These are phyloP conservation scores for Mucor plumbeus DNA, from an alignment of 371 early-diverging fungal species.

Conservation along the genomic window DNA sequence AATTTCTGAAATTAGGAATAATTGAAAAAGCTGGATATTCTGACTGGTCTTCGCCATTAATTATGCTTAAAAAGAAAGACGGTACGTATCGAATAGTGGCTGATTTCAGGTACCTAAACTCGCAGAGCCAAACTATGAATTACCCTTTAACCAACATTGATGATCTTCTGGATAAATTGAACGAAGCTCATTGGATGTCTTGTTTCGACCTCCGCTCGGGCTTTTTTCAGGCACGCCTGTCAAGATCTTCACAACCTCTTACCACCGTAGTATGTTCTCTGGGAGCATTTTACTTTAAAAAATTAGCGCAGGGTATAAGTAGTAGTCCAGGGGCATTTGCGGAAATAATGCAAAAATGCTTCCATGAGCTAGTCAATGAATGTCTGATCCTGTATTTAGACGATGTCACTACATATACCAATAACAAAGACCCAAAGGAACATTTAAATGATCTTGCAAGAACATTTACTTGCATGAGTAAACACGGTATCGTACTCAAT, in stretches of 20 bases:
- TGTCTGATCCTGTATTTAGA: slow-evolving; percentile 10
- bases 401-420: neutral
- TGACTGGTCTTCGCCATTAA: slow-evolving; percentile 1
- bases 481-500: neutral
- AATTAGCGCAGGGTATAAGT: slow-evolving; percentile 41
- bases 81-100: neutral
- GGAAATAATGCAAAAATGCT: slow-evolving; percentile 40
- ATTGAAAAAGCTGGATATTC: slow-evolving; percentile 14
- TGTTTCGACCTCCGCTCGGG: slow-evolving; percentile 17
- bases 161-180: slow-evolving; percentile 34
- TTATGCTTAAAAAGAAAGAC: neutral
- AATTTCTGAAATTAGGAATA: slow-evolving; percentile 13
- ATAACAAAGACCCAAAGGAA: neutral
- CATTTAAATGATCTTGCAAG: neutral
- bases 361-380: slow-evolving; percentile 19
- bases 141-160: slow-evolving; percentile 44
- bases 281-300: slow-evolving; percentile 33
- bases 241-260: slow-evolving; percentile 15
- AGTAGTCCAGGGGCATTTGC: slow-evolving; percentile 24
- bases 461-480: neutral
- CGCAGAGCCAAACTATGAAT: neutral
- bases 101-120: neutral
- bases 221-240: too few relatives aligned
- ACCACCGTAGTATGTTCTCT: slow-evolving; percentile 53
- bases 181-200: neutral